These are phyloP conservation scores for Cystobasidium pallidum DNA, from an alignment of 1,284 basidiomycete genomes.

Conservation along the genomic window DNA sequence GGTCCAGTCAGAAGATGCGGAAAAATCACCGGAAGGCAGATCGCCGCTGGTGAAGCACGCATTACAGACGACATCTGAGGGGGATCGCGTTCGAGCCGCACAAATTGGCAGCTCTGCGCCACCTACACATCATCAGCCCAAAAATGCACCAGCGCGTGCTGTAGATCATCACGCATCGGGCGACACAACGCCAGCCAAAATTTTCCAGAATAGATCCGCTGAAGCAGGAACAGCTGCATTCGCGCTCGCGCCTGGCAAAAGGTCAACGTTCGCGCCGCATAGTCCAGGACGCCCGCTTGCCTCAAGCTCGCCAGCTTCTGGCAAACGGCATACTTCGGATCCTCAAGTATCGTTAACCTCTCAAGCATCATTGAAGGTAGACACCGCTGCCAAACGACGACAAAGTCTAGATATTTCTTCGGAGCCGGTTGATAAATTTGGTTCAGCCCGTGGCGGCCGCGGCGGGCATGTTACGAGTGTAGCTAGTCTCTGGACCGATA, in stretches of 20 bases:
- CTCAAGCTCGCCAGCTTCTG: constrained; percentile 5
- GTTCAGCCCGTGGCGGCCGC: constrained; percentile 39
- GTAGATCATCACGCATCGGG: background rate
- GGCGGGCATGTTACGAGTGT: constrained; percentile 40
- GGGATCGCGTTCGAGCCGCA: no score
- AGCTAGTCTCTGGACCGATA: constrained; percentile 31
- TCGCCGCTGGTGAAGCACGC: no score
- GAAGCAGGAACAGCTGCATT: background rate
- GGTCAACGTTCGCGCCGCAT: no score
- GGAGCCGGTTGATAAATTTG: constrained; percentile 17
- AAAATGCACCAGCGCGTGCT: no score
- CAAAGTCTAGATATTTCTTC: constrained; percentile 13
- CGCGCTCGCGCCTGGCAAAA: no score
- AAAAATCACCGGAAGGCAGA: no score
- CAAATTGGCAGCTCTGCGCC: no score
- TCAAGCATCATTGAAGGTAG: background rate
- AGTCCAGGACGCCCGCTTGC: background rate
- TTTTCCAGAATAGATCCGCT: background rate
- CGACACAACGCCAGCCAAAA: background rate
- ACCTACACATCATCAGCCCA: no score
- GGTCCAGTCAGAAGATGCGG: no score
- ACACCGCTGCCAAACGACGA: background rate
- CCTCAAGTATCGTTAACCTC: background rate
- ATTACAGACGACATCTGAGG: no score
- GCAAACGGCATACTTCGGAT: constrained; percentile 20